Conservation (phyloP, 805 yeast species). For the Wickerhamiella shivajii region DNA sequence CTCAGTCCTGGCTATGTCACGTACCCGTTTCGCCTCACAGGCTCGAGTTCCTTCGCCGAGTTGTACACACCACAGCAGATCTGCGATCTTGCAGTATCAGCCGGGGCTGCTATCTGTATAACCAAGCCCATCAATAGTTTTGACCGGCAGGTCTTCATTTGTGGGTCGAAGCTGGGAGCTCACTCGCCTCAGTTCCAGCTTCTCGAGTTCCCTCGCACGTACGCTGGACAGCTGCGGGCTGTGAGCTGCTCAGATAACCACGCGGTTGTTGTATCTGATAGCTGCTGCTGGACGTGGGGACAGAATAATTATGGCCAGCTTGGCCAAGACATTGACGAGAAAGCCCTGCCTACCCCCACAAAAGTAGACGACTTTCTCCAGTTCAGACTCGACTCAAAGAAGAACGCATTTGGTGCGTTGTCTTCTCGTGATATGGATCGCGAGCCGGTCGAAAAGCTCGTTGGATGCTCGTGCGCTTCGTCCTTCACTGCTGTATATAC, state of each 20-base stretch:
- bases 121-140: not conserved
- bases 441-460: constrained; percentile 8
- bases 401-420: constrained; percentile 14
- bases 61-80: not conserved
- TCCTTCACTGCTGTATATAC: constrained; percentile 7
- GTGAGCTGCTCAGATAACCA: no score
- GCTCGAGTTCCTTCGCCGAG: not conserved
- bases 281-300: constrained; percentile 17
- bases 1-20: constrained; percentile 4
- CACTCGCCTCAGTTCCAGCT: not conserved
- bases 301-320: constrained; percentile 15
- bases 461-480: constrained; percentile 6
- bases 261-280: constrained; percentile 11
- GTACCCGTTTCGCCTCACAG: not conserved
- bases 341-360: constrained; percentile 10
- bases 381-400: not conserved
- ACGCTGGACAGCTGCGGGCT: no score
- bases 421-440: constrained; percentile 1
- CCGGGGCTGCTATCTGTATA: not conserved
- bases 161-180: not conserved
- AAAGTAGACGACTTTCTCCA: constrained; percentile 11
- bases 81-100: not conserved
- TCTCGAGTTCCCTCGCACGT: not conserved
- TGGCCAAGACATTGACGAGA: constrained; percentile 13
- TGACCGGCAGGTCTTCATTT: not conserved